These are phyloP conservation scores for Phaeotremella skinneri DNA, from an alignment of 768 basidiomycete species.

Conservation along the genomic window DNA sequence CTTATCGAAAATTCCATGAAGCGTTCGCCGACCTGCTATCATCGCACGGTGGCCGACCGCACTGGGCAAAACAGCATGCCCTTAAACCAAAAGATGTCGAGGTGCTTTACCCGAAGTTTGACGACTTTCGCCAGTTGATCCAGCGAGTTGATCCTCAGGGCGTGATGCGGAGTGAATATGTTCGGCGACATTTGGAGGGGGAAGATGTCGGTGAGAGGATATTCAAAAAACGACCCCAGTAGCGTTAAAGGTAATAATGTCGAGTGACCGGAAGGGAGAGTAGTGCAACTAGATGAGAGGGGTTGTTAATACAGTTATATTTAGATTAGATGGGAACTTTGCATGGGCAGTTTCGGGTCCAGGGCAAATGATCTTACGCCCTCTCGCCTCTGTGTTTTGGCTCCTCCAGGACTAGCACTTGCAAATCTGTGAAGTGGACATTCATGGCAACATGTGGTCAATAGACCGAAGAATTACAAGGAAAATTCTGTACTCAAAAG, in stretches of 20 bases:
- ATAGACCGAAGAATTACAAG: too few species aligned
- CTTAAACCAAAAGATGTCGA: conserved; percentile 66
- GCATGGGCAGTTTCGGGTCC: too few species aligned
- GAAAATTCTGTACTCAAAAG: too few species aligned
- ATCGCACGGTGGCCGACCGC: conserved; percentile 74
- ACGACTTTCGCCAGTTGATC: conserved; percentile 69
- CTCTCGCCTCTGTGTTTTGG: too few species aligned
- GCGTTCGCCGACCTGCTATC: conserved; percentile 71
- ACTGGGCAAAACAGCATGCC: conserved; percentile 92
- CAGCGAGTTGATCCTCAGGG: conserved; percentile 64
- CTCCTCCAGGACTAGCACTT: too few species aligned
- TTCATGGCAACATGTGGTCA: too few species aligned
- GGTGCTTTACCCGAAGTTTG: conserved; percentile 73
- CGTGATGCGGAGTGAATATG: conserved; percentile 82
- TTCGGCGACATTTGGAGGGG: conserved; percentile 81
- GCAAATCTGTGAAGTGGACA: too few species aligned
- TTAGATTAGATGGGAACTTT: conserved; percentile 1
- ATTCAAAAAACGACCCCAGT: conserved; percentile 53
- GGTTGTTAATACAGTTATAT: neutral
- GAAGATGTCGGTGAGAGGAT: conserved; percentile 55
- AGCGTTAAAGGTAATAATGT: neutral
- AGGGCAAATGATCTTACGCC: too few species aligned
- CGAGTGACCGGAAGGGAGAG: too few species aligned
- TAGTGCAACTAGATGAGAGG: too few species aligned
- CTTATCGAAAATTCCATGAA: conserved; percentile 74